Evolutionary conservation across 2,329 filamentous ascomycete species (phyloP).

Genomic region (Madurella fahalii): DNA sequence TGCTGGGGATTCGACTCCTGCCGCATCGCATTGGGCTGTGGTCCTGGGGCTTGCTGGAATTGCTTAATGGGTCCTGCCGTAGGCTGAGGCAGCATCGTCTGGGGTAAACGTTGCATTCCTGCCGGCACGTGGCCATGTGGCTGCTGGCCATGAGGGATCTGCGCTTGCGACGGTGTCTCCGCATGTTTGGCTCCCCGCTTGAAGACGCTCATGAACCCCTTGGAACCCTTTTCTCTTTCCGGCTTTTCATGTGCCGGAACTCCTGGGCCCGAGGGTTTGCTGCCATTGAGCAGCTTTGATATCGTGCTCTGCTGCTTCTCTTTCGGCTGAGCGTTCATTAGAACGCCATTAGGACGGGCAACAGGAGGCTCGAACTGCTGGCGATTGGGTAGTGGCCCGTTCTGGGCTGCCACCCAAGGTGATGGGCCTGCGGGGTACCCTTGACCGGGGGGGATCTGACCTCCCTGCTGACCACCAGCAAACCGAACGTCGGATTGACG

Average conservation of each 20-base stretch:
- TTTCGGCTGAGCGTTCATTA: constrained; percentile 12
- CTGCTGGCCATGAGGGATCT: constrained; percentile 5
- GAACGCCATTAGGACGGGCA: constrained; percentile 11
- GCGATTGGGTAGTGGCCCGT: constrained; percentile 8
- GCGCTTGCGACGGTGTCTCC: constrained; percentile 4
- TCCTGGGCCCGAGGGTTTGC: constrained; percentile 9
- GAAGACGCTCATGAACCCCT: constrained; percentile 25
- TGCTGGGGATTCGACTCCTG: background rate
- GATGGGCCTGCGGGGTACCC: constrained; percentile 11
- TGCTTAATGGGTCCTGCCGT: background rate
- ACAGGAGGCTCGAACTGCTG: constrained; percentile 10
- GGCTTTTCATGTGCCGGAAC: constrained; percentile 17
- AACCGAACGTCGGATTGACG: constrained; percentile 11
- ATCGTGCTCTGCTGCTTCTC: constrained; percentile 29
- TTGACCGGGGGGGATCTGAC: constrained; percentile 5
- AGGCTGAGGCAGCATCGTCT: background rate
- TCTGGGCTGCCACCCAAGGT: constrained; percentile 11
- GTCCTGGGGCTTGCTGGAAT: background rate
- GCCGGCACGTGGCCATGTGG: constrained; percentile 13
- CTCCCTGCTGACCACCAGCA: constrained; percentile 3
- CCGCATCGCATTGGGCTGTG: background rate
- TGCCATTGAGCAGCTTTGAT: constrained; percentile 27
- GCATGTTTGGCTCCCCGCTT: constrained; percentile 19
- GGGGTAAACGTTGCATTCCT: constrained; percentile 5
- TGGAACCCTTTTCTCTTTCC: constrained; percentile 24